Evolutionary conservation across 2,329 filamentous ascomycete genomes (phyloP), one percentile per base, ranked within the genome.

Genomic region (Chalaropsis thielavioides): DNA sequence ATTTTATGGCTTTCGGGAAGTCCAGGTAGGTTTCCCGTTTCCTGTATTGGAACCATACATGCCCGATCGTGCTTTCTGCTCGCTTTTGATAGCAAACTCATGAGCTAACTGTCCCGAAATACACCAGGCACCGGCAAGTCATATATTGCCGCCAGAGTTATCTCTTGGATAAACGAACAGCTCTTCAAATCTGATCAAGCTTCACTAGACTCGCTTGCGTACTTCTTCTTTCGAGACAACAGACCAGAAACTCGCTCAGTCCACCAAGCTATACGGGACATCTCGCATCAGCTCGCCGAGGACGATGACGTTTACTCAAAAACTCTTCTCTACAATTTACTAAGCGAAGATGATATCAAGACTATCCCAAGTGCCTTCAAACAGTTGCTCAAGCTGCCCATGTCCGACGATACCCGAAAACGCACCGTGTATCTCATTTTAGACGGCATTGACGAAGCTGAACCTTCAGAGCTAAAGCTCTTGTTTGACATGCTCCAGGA

Each of bases 221-320:
- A 79, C 69, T 79, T 79, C 64, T 80, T 78, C 70, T 79, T 80
- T 69, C 75, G 77, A 31, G 75, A 78, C 62, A 77, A 78, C 66
- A 76, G 78, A 63, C 76, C 77, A 0, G 73, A 78, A 43, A 78
- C 77, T 0, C 71, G 77, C 51, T 78, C 76, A 3, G 73, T 79
- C 7, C 72, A 76, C 10, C 76, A 78, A 63, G 77, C 77, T 0
- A 71, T 80, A 4, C 72, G 76, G 0, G 77, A 79, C 43, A 68
- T 80, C 11, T 77, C 78, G 0, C 79, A 76, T 66, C 78, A 80
- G 66, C 72, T 80, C 40, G 76, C 75, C 65, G 74, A 78, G 64
- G 74, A 74, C 59, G 77, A 80, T 61, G 74, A 76, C 0, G 74
- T 74, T 35, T 80, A 79, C 68, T 74, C 73, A 54, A 78, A 77